phyloP scores from a whole-genome alignment of 768 basidiomycete species.

The Dioszegia crocea region DNA sequence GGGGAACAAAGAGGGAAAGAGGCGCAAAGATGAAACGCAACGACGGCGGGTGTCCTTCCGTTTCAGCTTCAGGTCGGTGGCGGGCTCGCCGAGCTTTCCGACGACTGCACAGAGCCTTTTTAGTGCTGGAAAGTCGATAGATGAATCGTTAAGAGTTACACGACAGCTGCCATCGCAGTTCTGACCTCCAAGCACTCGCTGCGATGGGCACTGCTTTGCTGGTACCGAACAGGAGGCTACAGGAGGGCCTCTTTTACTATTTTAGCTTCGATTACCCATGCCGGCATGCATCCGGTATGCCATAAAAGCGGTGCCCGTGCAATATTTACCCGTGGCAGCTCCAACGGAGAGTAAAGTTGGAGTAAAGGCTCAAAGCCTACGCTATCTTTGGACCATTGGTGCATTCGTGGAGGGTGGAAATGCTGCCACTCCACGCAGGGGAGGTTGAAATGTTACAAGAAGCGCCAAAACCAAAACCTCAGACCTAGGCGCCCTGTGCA shows the following conservation, averaged over 20 bases:
- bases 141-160: too few species aligned
- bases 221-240: not conserved
- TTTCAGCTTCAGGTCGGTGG: constrained; percentile 1
- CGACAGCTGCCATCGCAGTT: too few species aligned
- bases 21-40: constrained; percentile 2
- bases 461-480: too few species aligned
- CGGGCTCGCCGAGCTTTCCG: not conserved
- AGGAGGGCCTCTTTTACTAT: not conserved
- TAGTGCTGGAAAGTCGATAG: not conserved
- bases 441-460: too few species aligned
- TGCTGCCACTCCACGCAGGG: too few species aligned
- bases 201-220: too few species aligned
- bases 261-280: not conserved
- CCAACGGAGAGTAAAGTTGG: too few species aligned
- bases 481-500: not conserved
- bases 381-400: too few species aligned
- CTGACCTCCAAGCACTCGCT: too few species aligned
- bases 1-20: not conserved
- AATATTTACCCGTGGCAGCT: too few species aligned
- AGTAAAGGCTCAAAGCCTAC: too few species aligned
- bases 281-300: not conserved
- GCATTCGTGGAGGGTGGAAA: too few species aligned
- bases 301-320: not conserved
- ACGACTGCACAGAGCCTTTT: not conserved
- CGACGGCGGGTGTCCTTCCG: not conserved